Base-by-base conservation (phyloP, 345 rosid genomes). In the Camelina sativa region DNA sequence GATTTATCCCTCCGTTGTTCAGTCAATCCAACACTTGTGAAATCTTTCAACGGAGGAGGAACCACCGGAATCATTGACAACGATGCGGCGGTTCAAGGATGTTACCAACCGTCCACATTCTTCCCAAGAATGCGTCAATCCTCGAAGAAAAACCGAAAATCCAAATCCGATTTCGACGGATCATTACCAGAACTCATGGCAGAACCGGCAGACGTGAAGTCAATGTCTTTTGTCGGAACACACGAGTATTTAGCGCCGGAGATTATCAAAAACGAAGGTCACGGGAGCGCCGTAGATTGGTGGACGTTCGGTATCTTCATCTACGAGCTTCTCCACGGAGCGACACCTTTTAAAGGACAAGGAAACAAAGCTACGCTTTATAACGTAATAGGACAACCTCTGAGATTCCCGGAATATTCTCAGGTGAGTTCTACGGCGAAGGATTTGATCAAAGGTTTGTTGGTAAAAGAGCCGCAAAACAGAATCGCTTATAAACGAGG, bases 201-300 rank as follows among this genome's bases (percentile, higher is more conserved):
- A 7, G 93, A 85, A 57, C 91, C 91, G 61, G 74, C 87, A 10
- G 75, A 68, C 11, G 91, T 85, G 6, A 82, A 82, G 13, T 89
- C 94, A 0, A 85, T 82, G 87, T 89, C 94, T 15, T 87, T 89
- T 59, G 91, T 87, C 11, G 94, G 94, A 61, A 89, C 94, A 0
- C 93, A 88, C 28, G 91, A 88, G 76, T 87, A 85, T 41, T 64
- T 87, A 80, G 88, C 88, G 2, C 89, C 91, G 12, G 88, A 84
- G 80, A 83, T 85, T 6, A 85, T 87, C 13, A 65, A 76, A 40
- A 88, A 89, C 54, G 85, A 85, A 75, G 91, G 91, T n/a, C 89
- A 86, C 38, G 91, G 93, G 9, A 84, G 85, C 77, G 93, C 87
- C 11, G 93, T 88, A 0, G 93, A 86, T 73, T 88, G 89, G 93